Evolutionary conservation across 1,284 basidiomycete genomes (phyloP).

Genomic region (Blastosporella zonata): DNA sequence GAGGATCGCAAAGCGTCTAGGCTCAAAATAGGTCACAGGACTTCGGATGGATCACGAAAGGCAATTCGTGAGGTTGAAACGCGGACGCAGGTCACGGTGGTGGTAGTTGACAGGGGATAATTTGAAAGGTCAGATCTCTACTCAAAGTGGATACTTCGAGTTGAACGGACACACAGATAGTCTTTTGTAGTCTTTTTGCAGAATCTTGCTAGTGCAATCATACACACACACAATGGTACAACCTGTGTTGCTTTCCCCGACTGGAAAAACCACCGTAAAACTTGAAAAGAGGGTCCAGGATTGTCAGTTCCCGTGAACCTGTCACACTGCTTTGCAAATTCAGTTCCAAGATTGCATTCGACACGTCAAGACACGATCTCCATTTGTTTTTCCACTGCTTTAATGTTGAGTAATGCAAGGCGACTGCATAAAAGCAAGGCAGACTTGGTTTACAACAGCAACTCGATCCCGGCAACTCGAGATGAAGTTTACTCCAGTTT

Average conservation of each 20-base stretch:
- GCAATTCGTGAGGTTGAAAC: background rate
- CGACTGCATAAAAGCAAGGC: constrained; percentile 8
- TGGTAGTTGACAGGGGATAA: background rate
- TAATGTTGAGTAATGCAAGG: background rate
- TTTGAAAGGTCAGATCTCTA: background rate
- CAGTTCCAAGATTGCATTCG: background rate
- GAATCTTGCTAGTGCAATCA: background rate
- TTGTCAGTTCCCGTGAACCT: constrained; percentile 8
- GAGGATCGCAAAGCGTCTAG: background rate
- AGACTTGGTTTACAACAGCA: background rate
- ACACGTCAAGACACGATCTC: background rate
- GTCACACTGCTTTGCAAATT: background rate
- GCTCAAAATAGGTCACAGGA: background rate
- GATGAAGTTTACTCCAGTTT: constrained; percentile 15
- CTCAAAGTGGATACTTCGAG: background rate
- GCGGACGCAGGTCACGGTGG: background rate
- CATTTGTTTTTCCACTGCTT: background rate
- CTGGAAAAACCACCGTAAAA: constrained; percentile 2
- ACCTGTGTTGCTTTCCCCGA: background rate
- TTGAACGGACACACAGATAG: background rate
- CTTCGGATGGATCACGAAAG: background rate
- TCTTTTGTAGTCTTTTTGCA: background rate
- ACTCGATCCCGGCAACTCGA: background rate
- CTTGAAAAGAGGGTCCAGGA: constrained; percentile 1
- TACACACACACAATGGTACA: background rate